Base-by-base conservation (phyloP, 1,284 basidiomycete genomes). In the Pseudozyma pruni region DNA sequence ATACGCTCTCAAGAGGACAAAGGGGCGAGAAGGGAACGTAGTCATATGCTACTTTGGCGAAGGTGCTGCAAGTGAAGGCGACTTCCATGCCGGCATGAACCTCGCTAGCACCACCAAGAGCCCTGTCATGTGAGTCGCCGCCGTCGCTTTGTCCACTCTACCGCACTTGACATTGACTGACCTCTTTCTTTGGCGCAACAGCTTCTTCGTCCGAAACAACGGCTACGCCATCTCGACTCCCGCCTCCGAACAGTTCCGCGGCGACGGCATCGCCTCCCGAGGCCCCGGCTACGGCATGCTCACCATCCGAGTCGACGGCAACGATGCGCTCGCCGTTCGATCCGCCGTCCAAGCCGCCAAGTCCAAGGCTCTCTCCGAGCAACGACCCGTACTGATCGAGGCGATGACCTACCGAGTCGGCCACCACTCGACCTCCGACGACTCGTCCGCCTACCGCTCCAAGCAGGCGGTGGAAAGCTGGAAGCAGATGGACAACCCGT, bases 191-290 rank as follows among this genome's bases (percentile, higher is more conserved):
- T 82, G 27, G 6, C 20, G 2, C 25, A 4, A 27, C 90, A 91
- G 6, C 88, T 89, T 23, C 82, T 66, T 72, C 35, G 73, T 72
- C 5, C 42, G 90, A 27, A 93, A 92, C 80, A 92, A 92, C 77
- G 92, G 93, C 0, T 96, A 96, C 78, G 94, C 94, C 25, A 97
- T 97, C 80, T 95, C 92, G 34, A 97, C 94, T 0, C 94, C 94
- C 0, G 88, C 90, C 9, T 86, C 89, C 0, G 92, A 97, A 83
- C 94, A 97, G 81, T 97, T 89, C 83, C 49, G 58, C 8, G 74
- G 74, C 4, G 76, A 78, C 38, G 76, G 76, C 2, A 75, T 79
- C 37, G 75, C 93, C 2, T 88, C 91, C 11, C 88, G 94, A 23
- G 94, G 94, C 0, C 91, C 94, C 0, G 94, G 90, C n/a, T 97